A percentile compares a stretch with the other conserved stretches of the same genome.
Conservation (phyloP, 2,329 filamentous ascomycete species). For the Colletotrichum scovillei region DNA sequence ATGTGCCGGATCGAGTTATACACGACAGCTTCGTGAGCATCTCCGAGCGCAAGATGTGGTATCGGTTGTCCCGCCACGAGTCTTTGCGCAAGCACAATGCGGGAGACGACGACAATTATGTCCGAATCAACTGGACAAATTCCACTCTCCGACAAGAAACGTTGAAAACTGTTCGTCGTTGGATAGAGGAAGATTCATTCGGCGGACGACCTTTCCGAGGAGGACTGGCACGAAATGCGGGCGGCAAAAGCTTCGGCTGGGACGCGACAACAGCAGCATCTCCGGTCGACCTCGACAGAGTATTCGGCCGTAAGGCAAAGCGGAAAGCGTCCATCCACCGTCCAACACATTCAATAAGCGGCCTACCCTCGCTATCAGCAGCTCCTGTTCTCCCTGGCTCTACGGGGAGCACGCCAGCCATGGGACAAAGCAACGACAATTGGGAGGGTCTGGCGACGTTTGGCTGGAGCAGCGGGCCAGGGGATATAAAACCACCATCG, state of each 20-base stretch:
- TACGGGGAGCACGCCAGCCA: conserved; percentile 39
- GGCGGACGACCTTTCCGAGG: conserved; percentile 61
- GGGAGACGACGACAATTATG: conserved; percentile 70
- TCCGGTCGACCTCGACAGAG: conserved; percentile 59
- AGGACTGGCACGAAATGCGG: conserved; percentile 47
- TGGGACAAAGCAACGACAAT: conserved; percentile 25
- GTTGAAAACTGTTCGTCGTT: conserved; percentile 69
- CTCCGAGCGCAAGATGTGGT: conserved; percentile 73
- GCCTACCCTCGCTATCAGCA: conserved; percentile 19
- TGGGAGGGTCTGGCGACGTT: conserved; percentile 40
- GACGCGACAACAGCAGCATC: conserved; percentile 58
- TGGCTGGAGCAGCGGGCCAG: conserved; percentile 42
- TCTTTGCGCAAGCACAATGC: conserved; percentile 67
- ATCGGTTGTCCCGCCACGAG: conserved; percentile 70
- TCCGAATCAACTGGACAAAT: conserved; percentile 66
- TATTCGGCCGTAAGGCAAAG: conserved; percentile 52
- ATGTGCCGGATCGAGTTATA: conserved; percentile 59
- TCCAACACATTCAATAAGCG: conserved; percentile 34
- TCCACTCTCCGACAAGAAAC: conserved; percentile 65
- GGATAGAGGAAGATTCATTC: conserved; percentile 74
- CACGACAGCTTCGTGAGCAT: conserved; percentile 64
- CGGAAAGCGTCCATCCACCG: conserved; percentile 39
- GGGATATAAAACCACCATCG: not conserved
- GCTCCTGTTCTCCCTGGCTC: not conserved
- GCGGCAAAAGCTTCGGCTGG: conserved; percentile 70